Evolutionary conservation across 225 moss, liverwort and hornwort genomes (phyloP).

Genomic region (Neckera pumila): DNA sequence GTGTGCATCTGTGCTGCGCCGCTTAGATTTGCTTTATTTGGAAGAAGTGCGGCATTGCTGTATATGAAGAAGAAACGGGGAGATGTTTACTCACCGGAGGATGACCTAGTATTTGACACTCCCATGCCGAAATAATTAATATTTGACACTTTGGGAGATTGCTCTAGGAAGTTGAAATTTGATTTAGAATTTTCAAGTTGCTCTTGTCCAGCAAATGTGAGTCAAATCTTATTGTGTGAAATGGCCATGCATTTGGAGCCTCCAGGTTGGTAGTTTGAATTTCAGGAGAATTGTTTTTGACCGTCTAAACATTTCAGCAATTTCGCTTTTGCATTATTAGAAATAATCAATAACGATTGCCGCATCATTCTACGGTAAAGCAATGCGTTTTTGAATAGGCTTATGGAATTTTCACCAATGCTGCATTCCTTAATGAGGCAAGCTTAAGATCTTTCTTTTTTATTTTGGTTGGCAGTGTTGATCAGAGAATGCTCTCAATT

Average conservation of each 20-base stretch:
- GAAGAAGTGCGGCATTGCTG: not conserved
- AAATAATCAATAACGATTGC: not conserved
- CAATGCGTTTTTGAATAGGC: not conserved
- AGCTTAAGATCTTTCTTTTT: not conserved
- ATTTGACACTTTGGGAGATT: not conserved
- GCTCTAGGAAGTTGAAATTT: not conserved
- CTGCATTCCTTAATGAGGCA: not conserved
- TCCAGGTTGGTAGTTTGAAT: not conserved
- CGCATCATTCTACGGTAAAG: not conserved
- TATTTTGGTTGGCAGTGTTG: not conserved
- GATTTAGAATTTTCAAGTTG: not conserved
- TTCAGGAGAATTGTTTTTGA: not conserved
- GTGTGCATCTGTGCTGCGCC: not conserved
- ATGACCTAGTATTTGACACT: not conserved
- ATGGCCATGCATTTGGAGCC: not conserved
- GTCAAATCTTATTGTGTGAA: not conserved
- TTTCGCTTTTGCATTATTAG: not conserved
- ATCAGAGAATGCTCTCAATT: not conserved
- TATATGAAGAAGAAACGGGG: not conserved
- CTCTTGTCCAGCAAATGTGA: not conserved
- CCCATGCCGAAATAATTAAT: not conserved
- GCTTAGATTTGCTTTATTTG: not conserved
- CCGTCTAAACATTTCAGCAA: not conserved
- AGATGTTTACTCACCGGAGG: not conserved
- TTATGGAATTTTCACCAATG: not conserved